Conservation (phyloP, 78 protist genomes). For the Emiliania huxleyi region DNA sequence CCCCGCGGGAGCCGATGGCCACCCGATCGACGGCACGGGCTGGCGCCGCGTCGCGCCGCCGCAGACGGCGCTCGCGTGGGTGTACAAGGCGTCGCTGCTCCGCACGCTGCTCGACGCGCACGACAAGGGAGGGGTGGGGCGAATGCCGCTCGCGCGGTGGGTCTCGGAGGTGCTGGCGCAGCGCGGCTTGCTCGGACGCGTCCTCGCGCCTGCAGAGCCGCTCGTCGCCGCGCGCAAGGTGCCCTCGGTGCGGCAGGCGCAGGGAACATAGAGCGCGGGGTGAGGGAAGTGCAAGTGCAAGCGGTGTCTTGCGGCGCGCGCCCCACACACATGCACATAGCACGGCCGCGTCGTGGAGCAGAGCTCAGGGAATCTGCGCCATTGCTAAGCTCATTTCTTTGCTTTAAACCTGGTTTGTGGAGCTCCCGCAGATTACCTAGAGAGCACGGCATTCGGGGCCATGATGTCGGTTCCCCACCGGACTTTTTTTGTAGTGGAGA, state of each 20-base stretch:
- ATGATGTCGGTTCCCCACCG: too few relatives aligned
- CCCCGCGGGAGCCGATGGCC: background rate
- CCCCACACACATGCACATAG: too few relatives aligned
- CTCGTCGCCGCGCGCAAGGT: background rate
- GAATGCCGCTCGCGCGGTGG: background rate
- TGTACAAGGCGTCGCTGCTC: background rate
- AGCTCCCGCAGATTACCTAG: too few relatives aligned
- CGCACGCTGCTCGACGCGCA: background rate
- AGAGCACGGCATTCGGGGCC: too few relatives aligned
- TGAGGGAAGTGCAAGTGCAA: background rate
- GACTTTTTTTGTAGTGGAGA: too few relatives aligned
- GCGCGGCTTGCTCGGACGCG: background rate
- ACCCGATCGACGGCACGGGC: background rate
- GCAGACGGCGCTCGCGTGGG: background rate
- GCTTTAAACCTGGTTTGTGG: too few relatives aligned
- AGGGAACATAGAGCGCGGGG: too few relatives aligned
- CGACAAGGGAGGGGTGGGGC: background rate
- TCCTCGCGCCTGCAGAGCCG: background rate
- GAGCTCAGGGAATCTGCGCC: too few relatives aligned
- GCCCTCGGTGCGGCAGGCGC: background rate
- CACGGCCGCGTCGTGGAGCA: too few relatives aligned
- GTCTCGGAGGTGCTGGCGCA: background rate
- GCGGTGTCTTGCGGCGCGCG: too few relatives aligned
- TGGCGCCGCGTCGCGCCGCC: background rate
- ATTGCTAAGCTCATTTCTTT: too few relatives aligned